phyloP scores from a whole-genome alignment of 306 rosid species.

The Albizia julibrissin region DNA sequence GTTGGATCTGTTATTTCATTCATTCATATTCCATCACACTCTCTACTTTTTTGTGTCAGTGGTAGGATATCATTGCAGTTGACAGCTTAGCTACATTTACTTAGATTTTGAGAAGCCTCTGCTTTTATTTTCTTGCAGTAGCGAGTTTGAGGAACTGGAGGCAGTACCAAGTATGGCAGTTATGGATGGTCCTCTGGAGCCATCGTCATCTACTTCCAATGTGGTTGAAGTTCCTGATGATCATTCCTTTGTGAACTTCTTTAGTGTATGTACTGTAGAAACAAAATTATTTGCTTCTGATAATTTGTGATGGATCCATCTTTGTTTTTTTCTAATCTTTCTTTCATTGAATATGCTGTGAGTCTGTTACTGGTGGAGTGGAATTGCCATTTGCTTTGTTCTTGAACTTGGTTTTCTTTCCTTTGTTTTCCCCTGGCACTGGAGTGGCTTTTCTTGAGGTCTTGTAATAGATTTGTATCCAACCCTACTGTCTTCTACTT shows the following conservation, averaged over 20 bases:
- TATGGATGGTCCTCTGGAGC: conserved; percentile 70
- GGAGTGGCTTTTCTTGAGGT: not conserved
- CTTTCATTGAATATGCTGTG: not conserved
- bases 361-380: not conserved
- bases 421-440: not conserved
- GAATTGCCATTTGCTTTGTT: not conserved
- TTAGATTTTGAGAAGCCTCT: conserved; percentile 26
- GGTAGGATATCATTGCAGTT: conserved; percentile 9
- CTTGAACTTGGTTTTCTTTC: not conserved
- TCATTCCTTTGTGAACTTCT: conserved; percentile 63
- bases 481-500: not conserved
- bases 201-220: conserved; percentile 53
- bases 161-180: conserved; percentile 71
- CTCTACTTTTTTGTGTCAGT: not conserved
- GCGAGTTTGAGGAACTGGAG: conserved; percentile 66
- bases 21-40: not conserved
- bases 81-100: conserved; percentile 11
- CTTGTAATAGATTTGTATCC: not conserved
- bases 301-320: not conserved
- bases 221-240: conserved; percentile 58
- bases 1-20: not conserved
- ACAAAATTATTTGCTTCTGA: conserved; percentile 1
- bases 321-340: not conserved
- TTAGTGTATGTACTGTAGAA: conserved; percentile 50
- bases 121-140: conserved; percentile 41